Evolutionary conservation across 257 asterid species (phyloP), one percentile per base, ranked within the genome.

Genomic region (Lycium ferocissimum): DNA sequence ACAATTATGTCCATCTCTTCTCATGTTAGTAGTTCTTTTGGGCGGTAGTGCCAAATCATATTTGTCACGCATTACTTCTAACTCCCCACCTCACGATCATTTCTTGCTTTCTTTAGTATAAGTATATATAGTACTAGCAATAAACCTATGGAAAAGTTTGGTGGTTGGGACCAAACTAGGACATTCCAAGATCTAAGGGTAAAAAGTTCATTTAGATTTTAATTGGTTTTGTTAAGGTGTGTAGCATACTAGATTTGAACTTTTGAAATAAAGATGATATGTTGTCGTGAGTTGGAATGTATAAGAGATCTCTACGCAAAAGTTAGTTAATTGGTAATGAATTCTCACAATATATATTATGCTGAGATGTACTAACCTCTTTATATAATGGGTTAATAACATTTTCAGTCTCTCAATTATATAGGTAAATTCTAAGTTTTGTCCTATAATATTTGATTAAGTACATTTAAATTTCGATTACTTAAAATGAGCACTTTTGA

Each of bases 11-110:
- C 66, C 4, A 59, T 59, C 33, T 59, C 66, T 59, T 59, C 65
- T 35, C n/a, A 56, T 81, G 62, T 51, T 47, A 45, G 9, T 56
- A 69, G 40, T 33, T 45, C 62, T 43, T 82, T 67, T 79, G 70
- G 83, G 85, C 86, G 86, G 88, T 86, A 37, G 84, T 66, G 80
- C 65, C 88, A 86, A 83, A 85, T 84, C 86, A 86, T 79, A 72
- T 76, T 26, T 51, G 47, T 76, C 82, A 76, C 63, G 82, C 82
- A 49, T 13, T 75, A 38, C 2, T 75, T 76, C 82, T 26, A 76
- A 76, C 82, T 51, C 2, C 82, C 61, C 82, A 18, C 54, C 61
- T 35, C 82, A 26, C 26, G 43, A 67, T 76, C 51, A 69, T 69
- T 47, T 53, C 59, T 51, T 51, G 63, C 47, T 76, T 76, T 76